Percentiles rank a stretch among this genome's conserved stretches.
Evolutionary conservation across 441 rosid genomes (phyloP).

Genomic region (Euphorbia corollata): DNA sequence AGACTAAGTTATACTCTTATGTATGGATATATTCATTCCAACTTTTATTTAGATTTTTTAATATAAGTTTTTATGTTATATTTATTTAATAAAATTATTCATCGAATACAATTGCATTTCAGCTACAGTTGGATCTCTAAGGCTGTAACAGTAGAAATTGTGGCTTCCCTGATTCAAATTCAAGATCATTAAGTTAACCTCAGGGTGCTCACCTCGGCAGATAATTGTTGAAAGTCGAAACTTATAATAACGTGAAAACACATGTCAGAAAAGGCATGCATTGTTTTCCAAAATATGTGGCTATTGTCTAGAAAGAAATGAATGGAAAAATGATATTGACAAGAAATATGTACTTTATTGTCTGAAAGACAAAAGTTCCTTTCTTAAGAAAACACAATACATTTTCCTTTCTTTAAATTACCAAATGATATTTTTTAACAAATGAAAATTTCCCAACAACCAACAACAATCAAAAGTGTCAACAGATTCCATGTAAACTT

Average conservation of each 20-base stretch:
- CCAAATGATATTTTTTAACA: neutral
- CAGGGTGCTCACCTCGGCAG: too few species aligned
- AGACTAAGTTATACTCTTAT: neutral
- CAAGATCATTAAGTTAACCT: neutral
- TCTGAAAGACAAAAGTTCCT: too few species aligned
- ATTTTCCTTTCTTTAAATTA: slow-evolving; percentile 1
- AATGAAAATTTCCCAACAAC: neutral
- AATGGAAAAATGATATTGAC: too few species aligned
- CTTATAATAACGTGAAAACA: too few species aligned
- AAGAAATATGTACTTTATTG: too few species aligned
- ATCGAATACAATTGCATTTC: neutral
- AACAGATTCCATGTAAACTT: neutral
- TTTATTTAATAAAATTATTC: neutral
- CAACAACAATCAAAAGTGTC: neutral
- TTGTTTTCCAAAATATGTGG: too few species aligned
- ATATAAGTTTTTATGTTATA: neutral
- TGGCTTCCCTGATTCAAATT: neutral
- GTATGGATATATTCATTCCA: neutral
- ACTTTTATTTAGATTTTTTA: neutral
- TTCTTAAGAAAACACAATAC: neutral
- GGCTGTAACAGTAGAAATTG: neutral
- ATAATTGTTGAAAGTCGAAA: too few species aligned
- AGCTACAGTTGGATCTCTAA: neutral
- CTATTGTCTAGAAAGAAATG: too few species aligned
- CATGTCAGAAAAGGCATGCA: too few species aligned